Conservation (phyloP, 2,329 filamentous ascomycete species). For the Neopestalotiopsis clavispora region DNA sequence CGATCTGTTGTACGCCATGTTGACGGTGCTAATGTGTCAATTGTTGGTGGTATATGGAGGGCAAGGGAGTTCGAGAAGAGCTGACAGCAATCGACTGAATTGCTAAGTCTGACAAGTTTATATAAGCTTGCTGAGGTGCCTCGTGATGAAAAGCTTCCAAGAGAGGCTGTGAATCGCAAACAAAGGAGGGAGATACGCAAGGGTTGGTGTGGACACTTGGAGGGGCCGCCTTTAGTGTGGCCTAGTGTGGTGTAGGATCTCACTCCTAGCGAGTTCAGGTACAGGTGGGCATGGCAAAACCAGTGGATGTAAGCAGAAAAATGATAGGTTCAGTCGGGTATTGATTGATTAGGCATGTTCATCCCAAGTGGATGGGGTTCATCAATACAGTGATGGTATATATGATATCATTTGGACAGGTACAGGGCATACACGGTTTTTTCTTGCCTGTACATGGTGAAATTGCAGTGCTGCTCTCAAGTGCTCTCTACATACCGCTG, state of each 20-base stretch:
- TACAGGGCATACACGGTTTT: no score
- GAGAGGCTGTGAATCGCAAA: slow-evolving; percentile 15
- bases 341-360: no score
- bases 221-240: neutral
- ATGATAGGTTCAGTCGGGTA: no score
- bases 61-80: no score
- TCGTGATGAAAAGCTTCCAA: neutral
- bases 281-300: no score
- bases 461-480: no score
- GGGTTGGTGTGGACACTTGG: neutral
- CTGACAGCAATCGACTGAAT: neutral
- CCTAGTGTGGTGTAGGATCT: neutral
- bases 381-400: no score
- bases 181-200: slow-evolving; percentile 5
- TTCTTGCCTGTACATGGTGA: no score
- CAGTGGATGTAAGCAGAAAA: no score
- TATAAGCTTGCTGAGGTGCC: neutral
- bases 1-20: slow-evolving; percentile 92
- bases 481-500: no score
- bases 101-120: slow-evolving; percentile 1
- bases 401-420: no score
- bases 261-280: neutral
- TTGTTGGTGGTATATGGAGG: neutral
- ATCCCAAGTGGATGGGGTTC: no score
- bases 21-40: slow-evolving; percentile 21